Conservation (phyloP, 345 rosid genomes). For the Eucalyptus virginea region DNA sequence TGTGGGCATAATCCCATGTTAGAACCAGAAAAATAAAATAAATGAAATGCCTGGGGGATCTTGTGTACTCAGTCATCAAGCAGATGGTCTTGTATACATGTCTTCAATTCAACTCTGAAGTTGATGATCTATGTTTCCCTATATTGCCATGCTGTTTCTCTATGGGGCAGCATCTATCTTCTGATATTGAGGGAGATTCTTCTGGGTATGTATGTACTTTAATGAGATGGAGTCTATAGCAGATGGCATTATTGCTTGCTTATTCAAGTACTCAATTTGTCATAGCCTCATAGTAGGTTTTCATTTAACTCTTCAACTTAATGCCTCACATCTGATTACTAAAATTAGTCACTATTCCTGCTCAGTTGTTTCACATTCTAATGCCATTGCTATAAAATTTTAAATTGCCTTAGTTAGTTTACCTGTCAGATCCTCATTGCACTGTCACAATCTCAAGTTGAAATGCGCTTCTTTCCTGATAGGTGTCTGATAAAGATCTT, state of each 20-base stretch:
- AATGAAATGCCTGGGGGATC: background rate
- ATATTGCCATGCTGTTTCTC: background rate
- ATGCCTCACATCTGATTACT: no score
- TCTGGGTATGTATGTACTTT: background rate
- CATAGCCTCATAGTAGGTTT: background rate
- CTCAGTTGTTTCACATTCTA: background rate
- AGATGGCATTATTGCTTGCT: background rate
- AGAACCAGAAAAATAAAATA: background rate
- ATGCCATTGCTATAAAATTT: background rate
- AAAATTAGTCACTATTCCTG: background rate
- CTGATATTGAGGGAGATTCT: background rate
- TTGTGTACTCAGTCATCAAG: background rate
- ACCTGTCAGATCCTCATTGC: background rate
- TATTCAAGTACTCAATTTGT: background rate
- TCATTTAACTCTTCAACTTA: background rate
- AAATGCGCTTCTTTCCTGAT: background rate
- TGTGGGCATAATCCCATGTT: background rate
- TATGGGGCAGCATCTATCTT: background rate
- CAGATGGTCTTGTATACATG: background rate
- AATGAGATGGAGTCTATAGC: background rate
- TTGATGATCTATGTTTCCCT: background rate
- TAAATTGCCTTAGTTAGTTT: background rate
- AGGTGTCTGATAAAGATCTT: constrained; percentile 60
- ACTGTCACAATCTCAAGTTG: background rate
- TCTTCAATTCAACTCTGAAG: background rate